Base-by-base conservation (phyloP, 176 grass and related monocot genomes). In the Carex littledalei region DNA sequence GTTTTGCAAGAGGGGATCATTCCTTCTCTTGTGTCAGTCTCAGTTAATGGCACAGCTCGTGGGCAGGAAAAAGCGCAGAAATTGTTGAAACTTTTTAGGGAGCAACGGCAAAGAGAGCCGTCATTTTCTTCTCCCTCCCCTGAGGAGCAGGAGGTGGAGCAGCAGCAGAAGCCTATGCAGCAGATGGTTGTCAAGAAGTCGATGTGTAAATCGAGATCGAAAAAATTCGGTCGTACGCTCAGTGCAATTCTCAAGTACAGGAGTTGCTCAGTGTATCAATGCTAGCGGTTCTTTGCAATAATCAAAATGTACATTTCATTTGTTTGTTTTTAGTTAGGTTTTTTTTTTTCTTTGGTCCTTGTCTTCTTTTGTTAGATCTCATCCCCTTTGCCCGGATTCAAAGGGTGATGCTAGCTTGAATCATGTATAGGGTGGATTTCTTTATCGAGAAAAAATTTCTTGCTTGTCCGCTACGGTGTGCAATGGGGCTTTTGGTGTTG, bases 1-100 rank as follows among this genome's bases (percentile, higher is more conserved):
- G 87, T 99, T 79, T 89, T 99, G 66, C 93, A 94, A 87, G 96
- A 99, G 65, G 93, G 96, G 5, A 89, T 95, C 54, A 90, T 99
- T 57, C 96, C 96, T 7, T 95, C 93, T 14, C 87, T 99, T 37
- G 93, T 99, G 22, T 95, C 91, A n/a, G 81, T 99, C 81, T 92
- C 96, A 13, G 91, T 89, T 12, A 90, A 74, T 0, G 93, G 96
- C 18, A 95, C 96, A 1, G 64, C 88, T 45, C 88, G 86, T 86
- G 96, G 93, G 2, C 91, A 59, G 84, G 96, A 99, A 84, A 99
- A 99, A 85, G 90, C 96, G 3, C 91, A 94, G 81, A 89, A 91
- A 84, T 86, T 99, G 16, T 89, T 99, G 84, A 95, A 92, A 83
- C 87, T 99, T 70, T 99, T 99, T 87, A 88, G 96, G 61, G 96